Conservation (phyloP, 371 early-diverging fungal genomes). For the Syncephalastrum racemosum region DNA sequence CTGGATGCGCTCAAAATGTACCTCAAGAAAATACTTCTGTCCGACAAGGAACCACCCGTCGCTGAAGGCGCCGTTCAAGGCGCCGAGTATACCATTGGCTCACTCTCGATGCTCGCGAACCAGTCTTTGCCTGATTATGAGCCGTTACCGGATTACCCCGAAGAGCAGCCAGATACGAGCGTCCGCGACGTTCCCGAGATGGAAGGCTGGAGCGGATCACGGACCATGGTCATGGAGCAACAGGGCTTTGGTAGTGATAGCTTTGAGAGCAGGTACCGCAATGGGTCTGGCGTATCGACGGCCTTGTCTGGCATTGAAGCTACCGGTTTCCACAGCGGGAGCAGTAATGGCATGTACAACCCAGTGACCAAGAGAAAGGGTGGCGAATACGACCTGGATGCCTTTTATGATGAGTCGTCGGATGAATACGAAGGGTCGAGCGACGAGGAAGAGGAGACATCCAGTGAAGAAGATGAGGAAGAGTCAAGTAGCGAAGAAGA, state of each 20-base stretch:
- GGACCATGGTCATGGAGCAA: constrained; percentile 41
- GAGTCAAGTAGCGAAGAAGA: constrained; percentile 23
- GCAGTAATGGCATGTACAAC: constrained; percentile 23
- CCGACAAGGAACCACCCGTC: constrained; percentile 51
- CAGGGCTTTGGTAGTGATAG: constrained; percentile 59
- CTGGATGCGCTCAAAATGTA: constrained; percentile 43
- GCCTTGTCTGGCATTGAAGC: constrained; percentile 49
- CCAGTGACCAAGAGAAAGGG: constrained; percentile 41
- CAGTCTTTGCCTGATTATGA: constrained; percentile 75
- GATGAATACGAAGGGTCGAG: constrained; percentile 36
- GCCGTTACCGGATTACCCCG: constrained; percentile 83
- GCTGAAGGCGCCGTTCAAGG: constrained; percentile 51
- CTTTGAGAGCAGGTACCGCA: constrained; percentile 37
- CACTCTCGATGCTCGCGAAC: constrained; percentile 79
- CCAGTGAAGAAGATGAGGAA: constrained; percentile 22
- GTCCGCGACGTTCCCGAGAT: constrained; percentile 60
- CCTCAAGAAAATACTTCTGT: constrained; percentile 48
- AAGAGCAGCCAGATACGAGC: constrained; percentile 64
- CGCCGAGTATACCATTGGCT: constrained; percentile 72
- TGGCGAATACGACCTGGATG: constrained; percentile 60
- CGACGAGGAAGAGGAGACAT: constrained; percentile 18
- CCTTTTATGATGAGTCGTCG: constrained; percentile 52
- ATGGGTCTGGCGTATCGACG: constrained; percentile 28
- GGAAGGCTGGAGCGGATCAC: constrained; percentile 48
- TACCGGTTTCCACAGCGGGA: constrained; percentile 25